Percentiles rank a stretch among this genome's conserved stretches.
These are phyloP conservation scores for Prunella vulgaris DNA, from an alignment of 257 asterid genomes.

Conservation along the genomic window DNA sequence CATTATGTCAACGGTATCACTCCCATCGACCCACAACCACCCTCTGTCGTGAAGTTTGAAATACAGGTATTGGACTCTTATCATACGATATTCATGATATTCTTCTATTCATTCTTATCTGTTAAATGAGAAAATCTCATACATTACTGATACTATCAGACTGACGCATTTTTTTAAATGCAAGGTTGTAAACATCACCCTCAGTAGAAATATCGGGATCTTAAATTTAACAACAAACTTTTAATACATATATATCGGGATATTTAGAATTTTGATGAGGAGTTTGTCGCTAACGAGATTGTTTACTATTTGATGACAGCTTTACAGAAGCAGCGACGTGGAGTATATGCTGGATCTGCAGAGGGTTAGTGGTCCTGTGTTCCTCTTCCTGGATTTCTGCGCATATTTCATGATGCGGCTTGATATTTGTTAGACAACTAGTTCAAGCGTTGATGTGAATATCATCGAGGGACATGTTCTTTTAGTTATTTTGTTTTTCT, in stretches of 20 bases:
- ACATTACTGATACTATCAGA: background rate
- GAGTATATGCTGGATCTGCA: constrained; percentile 83
- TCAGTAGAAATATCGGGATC: no score
- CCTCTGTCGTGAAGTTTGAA: constrained; percentile 70
- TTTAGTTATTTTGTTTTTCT: background rate
- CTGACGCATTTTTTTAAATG: background rate
- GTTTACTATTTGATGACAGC: constrained; percentile 45
- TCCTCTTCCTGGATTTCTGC: constrained; percentile 91
- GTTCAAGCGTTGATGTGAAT: constrained; percentile 15
- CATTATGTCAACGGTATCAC: constrained; percentile 39
- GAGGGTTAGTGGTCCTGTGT: constrained; percentile 82
- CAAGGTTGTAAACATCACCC: no score
- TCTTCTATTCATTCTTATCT: background rate
- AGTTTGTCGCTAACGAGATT: constrained; percentile 3
- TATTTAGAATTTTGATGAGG: background rate
- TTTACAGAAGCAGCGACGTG: constrained; percentile 71
- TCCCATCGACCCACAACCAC: constrained; percentile 34
- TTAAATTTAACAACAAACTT: no score
- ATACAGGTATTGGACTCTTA: constrained; percentile 60
- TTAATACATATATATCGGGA: no score
- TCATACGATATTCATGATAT: background rate
- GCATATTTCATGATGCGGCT: constrained; percentile 69
- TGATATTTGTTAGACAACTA: constrained; percentile 33
- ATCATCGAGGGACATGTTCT: background rate
- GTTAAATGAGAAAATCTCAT: background rate